Base-by-base conservation (phyloP, 2,329 filamentous ascomycete genomes). In the Xylariaceae sp. region DNA sequence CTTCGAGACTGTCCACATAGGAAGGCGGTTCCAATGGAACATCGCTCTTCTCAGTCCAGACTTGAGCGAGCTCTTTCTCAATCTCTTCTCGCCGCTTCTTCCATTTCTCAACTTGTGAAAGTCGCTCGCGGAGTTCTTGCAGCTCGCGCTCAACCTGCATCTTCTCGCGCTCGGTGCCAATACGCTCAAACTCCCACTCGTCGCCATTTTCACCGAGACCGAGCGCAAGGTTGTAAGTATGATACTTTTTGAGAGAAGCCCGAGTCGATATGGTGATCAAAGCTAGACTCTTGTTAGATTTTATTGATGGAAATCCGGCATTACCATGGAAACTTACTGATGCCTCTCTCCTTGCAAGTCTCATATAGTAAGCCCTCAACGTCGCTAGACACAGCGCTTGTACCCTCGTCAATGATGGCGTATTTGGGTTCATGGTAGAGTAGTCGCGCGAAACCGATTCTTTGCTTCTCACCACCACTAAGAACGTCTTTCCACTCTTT, bases 401-500 rank as follows among this genome's bases (percentile, higher is more conserved):
- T 99, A 6, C 92, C 93, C 74, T 99, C 94, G 64, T 99, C 94
- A 59, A 99, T 86, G 68, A 99, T 91, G 1, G 92, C 94, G 72
- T 96, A 99, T 61, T 88, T 82, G 13, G 94, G 94, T 76, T 97
- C 93, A 71, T 99, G 94, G 71, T 99, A 99, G 47, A 97, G 78
- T 53, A 99, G 74, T 50, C 94, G 81, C 3, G 95, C 93, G 68
- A 99, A 91, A 0, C 86, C 91, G 83, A 99, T 90, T 18, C 94
- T 82, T 77, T 99, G 94, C 78, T 99, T 99, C 80, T 99, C 94
- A 10, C 94, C 94, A 45, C 94, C 94, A 65, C 88, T 93, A n/a
- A 99, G 80, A 3, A 99, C 91, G 67, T 97, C 93, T 76, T 97
- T 97, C 94, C 94, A 99, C 72, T 96, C 92, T 75, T 99, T 97